A percentile compares a stretch with the other conserved stretches of the same genome.
Evolutionary conservation across 768 basidiomycete species (phyloP).

Genomic region (Kondoa malvinella): DNA sequence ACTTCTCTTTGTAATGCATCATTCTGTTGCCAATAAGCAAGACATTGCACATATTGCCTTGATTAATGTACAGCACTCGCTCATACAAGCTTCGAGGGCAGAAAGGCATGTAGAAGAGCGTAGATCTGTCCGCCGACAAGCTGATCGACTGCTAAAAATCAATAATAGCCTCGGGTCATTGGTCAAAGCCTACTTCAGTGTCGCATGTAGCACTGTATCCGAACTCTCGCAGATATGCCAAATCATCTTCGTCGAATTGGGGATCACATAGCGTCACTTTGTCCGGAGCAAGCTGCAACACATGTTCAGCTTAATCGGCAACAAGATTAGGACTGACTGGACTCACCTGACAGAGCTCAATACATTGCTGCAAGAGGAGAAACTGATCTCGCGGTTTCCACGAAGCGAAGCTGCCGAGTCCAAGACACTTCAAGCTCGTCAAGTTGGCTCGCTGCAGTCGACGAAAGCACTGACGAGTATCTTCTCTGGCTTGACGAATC

Average conservation of each 20-base stretch:
- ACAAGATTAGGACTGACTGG: slow-evolving; percentile 2
- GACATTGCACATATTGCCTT: slow-evolving; percentile 9
- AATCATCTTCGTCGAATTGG: slow-evolving; percentile 16
- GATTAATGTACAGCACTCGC: slow-evolving; percentile 18
- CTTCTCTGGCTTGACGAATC: not conserved
- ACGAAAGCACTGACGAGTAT: not conserved
- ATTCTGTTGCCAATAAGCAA: slow-evolving; percentile 22
- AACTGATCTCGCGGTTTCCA: slow-evolving; percentile 22
- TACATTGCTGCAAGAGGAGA: slow-evolving; percentile 12
- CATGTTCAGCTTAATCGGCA: not conserved
- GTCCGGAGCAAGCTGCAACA: not conserved
- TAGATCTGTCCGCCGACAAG: not conserved
- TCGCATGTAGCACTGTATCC: slow-evolving; percentile 11
- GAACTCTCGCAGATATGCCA: not conserved
- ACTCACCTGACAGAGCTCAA: slow-evolving; percentile 8
- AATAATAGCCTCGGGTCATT: not conserved
- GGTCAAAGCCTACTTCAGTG: slow-evolving; percentile 1
- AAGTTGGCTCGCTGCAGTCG: not conserved
- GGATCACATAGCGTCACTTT: slow-evolving; percentile 19
- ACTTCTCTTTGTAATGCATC: slow-evolving; percentile 24
- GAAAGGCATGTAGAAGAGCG: slow-evolving; percentile 26
- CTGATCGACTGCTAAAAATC: not conserved
- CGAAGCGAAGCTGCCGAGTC: slow-evolving; percentile 19
- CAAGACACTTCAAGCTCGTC: slow-evolving; percentile 13
- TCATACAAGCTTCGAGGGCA: slow-evolving; percentile 26